phyloP scores from a whole-genome alignment of 164 flowering plant genomes.

The Aristolochia californica region DNA sequence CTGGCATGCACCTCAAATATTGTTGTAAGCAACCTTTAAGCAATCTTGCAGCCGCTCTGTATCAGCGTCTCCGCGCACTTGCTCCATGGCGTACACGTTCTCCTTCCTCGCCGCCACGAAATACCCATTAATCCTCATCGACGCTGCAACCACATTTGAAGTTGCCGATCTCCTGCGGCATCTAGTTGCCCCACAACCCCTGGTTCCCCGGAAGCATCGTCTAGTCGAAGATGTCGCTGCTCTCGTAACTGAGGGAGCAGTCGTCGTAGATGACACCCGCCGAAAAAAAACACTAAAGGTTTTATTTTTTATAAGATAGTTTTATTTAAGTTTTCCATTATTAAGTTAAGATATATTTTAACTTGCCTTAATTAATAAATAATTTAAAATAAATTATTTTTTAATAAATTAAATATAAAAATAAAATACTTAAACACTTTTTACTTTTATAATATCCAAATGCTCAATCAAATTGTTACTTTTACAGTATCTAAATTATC shows the following conservation, averaged over 20 bases:
- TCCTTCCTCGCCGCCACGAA: conserved; percentile 17
- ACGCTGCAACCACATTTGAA: conserved; percentile 15
- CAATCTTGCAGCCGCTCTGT: conserved; percentile 32
- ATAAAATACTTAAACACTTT: no score
- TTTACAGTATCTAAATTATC: no score
- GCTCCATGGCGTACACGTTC: conserved; percentile 32
- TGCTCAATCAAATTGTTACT: no score
- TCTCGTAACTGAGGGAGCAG: conserved; percentile 48
- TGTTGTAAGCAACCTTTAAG: conserved; percentile 26
- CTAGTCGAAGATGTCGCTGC: conserved; percentile 32
- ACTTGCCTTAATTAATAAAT: no score
- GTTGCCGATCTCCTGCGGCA: conserved; percentile 9
- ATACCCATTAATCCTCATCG: conserved; percentile 23
- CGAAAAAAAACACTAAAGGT: no score
- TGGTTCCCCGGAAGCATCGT: conserved; percentile 27
- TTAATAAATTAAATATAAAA: no score
- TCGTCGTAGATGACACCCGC: conserved; percentile 47
- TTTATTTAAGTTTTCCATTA: no score
- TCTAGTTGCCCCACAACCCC: conserved; percentile 25
- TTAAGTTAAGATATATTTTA: no score
- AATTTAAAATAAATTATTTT: no score
- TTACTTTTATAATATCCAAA: no score
- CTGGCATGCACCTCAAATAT: conserved; percentile 28
- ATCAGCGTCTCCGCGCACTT: conserved; percentile 33
- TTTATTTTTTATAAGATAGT: no score